Evolutionary conservation across 352 stramenopile genomes (phyloP), one percentile per base, ranked within the genome.

Genomic region (Thraustochytrium sp.): DNA sequence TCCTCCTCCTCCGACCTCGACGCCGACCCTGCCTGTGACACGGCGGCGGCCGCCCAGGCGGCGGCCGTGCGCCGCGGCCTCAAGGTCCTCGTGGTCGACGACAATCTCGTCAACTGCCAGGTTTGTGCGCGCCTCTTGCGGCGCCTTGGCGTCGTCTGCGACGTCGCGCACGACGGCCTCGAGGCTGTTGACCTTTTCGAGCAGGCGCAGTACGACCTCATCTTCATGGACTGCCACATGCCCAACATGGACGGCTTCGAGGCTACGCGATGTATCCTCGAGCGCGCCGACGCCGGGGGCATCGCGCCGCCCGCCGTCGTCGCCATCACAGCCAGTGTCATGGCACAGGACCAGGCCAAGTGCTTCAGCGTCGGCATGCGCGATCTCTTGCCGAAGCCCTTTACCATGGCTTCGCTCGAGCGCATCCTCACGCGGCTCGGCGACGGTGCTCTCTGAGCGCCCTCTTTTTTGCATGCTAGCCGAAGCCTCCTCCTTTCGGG

Each of bases 141-240:
- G 26, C 59, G 59, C 9, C 59, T 72, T 26, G 36, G 31, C 21
- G 59, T 72, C 29, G 46, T 4, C 40, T 72, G 59, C 26, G 59
- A 72, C 40, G 40, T 72, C 26, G 59, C 59, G 1, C 59, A 72
- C 46, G 59, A 72, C 59, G 59, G 59, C 21, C 2, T 72, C 36
- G 59, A 72, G 40, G 59, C 59, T 1, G 16, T 72, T 1, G 36
- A 72, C 21, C 29, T 72, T 9, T 72, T 34, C 40, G 9, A 72
- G n/a, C 42, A 49, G 40, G 46, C 42, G 16, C 9, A 29, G 16
- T 72, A 72, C 36, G 11, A 38, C 8, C 9, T 72, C 21, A 72
- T 72, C 31, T 72, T 72, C 40, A 72, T 72, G 59, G 59, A 72
- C 40, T 72, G 59, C 9, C 59, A 72, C 59, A 72, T 72, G 59